phyloP scores from a whole-genome alignment of 805 yeast species.

The Ogataea pilisensis region DNA sequence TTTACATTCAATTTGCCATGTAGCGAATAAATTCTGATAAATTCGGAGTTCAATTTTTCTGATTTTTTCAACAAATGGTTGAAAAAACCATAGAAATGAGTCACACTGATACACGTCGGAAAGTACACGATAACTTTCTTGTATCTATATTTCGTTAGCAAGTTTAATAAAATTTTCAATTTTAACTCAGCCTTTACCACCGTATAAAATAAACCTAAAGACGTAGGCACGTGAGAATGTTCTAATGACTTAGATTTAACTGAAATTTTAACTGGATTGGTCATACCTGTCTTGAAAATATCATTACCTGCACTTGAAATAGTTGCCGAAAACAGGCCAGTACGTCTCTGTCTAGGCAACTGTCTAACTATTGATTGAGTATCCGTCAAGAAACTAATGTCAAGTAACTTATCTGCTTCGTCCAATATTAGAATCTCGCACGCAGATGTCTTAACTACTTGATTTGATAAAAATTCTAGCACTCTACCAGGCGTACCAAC shows the following conservation, averaged over 20 bases:
- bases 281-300: slow-evolving; percentile 82
- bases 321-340: slow-evolving; percentile 93
- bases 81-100: slow-evolving; percentile 63
- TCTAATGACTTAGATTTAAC: slow-evolving; percentile 52
- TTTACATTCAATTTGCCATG: slow-evolving; percentile 89
- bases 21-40: slow-evolving; percentile 54
- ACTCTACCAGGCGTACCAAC: slow-evolving; percentile 93
- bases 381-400: slow-evolving; percentile 67
- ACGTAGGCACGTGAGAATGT: slow-evolving; percentile 51
- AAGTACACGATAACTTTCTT: slow-evolving; percentile 86
- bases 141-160: slow-evolving; percentile 52
- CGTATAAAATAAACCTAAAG: slow-evolving; percentile 59
- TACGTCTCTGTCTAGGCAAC: slow-evolving; percentile 87
- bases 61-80: slow-evolving; percentile 34
- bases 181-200: slow-evolving; percentile 58
- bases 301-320: slow-evolving; percentile 75
- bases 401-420: slow-evolving; percentile 89
- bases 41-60: slow-evolving; percentile 11
- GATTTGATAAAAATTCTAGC: slow-evolving; percentile 63
- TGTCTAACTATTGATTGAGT: slow-evolving; percentile 60
- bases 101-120: slow-evolving; percentile 85
- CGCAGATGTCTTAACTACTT: slow-evolving; percentile 53
- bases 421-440: slow-evolving; percentile 78
- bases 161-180: slow-evolving; percentile 50
- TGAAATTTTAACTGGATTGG: slow-evolving; percentile 85